Evolutionary conservation across 371 early-diverging fungal genomes (phyloP).

Genomic region (Sanchytrium tribonematis): DNA sequence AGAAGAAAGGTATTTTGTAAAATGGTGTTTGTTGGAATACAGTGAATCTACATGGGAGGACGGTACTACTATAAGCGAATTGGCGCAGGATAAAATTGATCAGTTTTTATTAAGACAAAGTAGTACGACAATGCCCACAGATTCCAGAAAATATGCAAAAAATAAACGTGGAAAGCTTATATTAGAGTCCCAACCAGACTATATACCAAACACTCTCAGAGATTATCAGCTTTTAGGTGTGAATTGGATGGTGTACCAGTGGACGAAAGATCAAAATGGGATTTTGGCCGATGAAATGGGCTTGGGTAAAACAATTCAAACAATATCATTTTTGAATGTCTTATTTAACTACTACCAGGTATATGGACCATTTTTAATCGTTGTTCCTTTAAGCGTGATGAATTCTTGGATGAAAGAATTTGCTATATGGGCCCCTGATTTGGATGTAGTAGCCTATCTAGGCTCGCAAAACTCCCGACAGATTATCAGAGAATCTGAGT

Average conservation of each 20-base stretch:
- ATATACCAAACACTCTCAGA: constrained; percentile 49
- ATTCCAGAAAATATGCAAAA: background rate
- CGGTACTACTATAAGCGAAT: background rate
- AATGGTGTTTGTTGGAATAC: constrained; percentile 1
- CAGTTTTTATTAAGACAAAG: background rate
- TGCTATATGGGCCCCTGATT: constrained; percentile 68
- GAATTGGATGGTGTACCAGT: constrained; percentile 96
- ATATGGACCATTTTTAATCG: constrained; percentile 79
- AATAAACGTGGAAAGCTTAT: background rate
- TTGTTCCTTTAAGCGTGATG: constrained; percentile 80
- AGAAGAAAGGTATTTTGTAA: constrained; percentile 2
- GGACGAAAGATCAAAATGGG: constrained; percentile 80
- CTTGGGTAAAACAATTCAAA: constrained; percentile 95
- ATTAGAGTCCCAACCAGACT: constrained; percentile 31
- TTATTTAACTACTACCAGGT: constrained; percentile 51
- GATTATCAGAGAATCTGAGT: constrained; percentile 67
- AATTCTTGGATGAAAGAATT: constrained; percentile 81
- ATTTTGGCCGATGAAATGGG: constrained; percentile 95
- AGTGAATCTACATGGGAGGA: constrained; percentile 1
- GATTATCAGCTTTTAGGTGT: constrained; percentile 90
- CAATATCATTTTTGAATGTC: constrained; percentile 79
- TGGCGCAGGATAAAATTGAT: background rate
- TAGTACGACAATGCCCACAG: background rate
- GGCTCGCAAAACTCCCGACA: constrained; percentile 53
- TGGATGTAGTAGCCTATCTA: constrained; percentile 64